A percentile compares a stretch with the other conserved stretches of the same genome.
phyloP scores from a whole-genome alignment of 2,329 filamentous ascomycete species.

The Pseudogymnoascus sp. region DNA sequence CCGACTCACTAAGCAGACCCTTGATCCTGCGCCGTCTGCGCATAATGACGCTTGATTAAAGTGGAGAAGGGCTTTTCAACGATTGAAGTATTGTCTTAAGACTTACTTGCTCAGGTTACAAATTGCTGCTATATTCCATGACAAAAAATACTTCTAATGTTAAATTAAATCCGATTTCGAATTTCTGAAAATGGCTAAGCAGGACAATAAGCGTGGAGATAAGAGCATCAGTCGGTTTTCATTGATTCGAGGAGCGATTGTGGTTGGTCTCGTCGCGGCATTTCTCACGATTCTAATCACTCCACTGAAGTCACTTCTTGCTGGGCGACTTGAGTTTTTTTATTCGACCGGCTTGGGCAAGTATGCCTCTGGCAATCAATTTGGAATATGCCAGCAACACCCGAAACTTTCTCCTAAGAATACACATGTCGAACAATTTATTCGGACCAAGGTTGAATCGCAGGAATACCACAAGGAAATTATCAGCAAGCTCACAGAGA shows the following conservation, averaged over 20 bases:
- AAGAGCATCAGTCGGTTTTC: not conserved
- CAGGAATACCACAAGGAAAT: slow-evolving; percentile 2
- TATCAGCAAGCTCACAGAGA: slow-evolving; percentile 17
- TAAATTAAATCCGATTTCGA: not conserved
- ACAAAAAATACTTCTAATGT: not conserved
- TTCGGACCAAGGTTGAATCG: slow-evolving; percentile 1
- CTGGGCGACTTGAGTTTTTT: not conserved
- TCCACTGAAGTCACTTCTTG: not conserved
- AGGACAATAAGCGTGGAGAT: not conserved
- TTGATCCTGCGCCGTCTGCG: not conserved
- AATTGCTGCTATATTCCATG: not conserved
- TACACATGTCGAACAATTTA: slow-evolving; percentile 7
- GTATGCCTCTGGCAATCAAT: not conserved
- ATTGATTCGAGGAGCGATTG: not conserved
- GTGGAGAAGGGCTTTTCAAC: not conserved
- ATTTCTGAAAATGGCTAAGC: not conserved
- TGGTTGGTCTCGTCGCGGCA: not conserved
- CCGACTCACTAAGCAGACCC: not conserved
- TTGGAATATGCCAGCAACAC: not conserved
- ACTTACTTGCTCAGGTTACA: not conserved
- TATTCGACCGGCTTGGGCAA: not conserved
- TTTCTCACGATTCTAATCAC: not conserved
- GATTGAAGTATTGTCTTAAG: not conserved
- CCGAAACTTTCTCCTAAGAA: not conserved
- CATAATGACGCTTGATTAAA: not conserved